These are phyloP conservation scores for Cladosporium velox DNA, from an alignment of 2,329 filamentous ascomycete species.

Conservation along the genomic window DNA sequence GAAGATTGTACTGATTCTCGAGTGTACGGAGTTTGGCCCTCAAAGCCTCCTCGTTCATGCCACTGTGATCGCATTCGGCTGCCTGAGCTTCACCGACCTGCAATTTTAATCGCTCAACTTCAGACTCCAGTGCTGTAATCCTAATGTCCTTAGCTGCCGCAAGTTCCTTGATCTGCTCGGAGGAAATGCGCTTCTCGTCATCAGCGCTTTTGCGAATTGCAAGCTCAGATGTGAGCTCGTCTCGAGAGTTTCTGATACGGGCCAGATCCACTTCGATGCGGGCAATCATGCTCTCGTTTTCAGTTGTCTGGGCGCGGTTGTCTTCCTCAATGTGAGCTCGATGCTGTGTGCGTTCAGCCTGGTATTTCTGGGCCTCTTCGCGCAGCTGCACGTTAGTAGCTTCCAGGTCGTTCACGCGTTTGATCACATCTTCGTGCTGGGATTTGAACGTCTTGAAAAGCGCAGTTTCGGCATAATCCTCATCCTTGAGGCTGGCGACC, in stretches of 20 bases:
- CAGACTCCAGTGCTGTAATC: conserved; percentile 78
- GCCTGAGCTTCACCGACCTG: conserved; percentile 52
- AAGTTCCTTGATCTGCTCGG: conserved; percentile 77
- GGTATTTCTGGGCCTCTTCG: conserved; percentile 81
- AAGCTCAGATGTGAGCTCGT: conserved; percentile 82
- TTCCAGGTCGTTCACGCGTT: conserved; percentile 87
- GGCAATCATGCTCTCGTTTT: conserved; percentile 80
- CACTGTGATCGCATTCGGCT: conserved; percentile 34
- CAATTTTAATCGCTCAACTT: conserved; percentile 70
- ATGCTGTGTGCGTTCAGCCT: conserved; percentile 81
- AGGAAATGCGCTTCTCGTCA: conserved; percentile 71
- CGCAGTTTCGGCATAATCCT: conserved; percentile 90
- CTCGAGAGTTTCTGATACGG: conserved; percentile 78
- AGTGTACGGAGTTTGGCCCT: conserved; percentile 72
- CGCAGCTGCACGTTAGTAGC: conserved; percentile 81
- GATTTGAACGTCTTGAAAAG: conserved; percentile 89
- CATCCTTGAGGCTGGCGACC: conserved; percentile 76
- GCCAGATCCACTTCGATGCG: conserved; percentile 81
- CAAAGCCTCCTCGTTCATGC: conserved; percentile 69
- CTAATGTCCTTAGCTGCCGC: conserved; percentile 76
- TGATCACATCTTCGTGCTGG: conserved; percentile 90
- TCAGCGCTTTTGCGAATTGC: conserved; percentile 76
- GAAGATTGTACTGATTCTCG: conserved; percentile 76
- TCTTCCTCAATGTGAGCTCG: conserved; percentile 81
- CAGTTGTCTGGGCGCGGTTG: conserved; percentile 68